Evolutionary conservation across 2,329 filamentous ascomycete species (phyloP).

Genomic region (Xylaria sp.): DNA sequence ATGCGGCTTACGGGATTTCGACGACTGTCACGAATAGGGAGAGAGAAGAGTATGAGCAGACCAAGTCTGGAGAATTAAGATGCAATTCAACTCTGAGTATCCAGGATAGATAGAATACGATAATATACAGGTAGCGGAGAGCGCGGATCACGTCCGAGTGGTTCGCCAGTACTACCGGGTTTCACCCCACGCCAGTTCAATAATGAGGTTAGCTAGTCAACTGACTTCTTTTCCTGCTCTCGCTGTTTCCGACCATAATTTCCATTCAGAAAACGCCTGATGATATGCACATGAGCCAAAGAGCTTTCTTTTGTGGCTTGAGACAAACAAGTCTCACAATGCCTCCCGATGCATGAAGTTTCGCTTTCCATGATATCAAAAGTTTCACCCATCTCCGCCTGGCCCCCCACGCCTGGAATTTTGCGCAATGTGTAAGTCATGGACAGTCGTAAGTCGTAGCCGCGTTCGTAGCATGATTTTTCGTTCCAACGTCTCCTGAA

Average conservation of each 20-base stretch:
- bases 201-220: neutral
- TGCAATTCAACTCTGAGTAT: neutral
- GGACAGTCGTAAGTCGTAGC: constrained; percentile 33
- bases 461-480: constrained; percentile 11
- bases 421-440: constrained; percentile 14
- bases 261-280: constrained; percentile 19
- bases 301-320: constrained; percentile 16
- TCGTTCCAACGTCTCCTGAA: neutral
- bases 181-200: constrained; percentile 3
- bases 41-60: neutral
- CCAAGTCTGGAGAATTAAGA: neutral
- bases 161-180: neutral
- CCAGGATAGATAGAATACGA: neutral
- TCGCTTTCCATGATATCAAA: constrained; percentile 13
- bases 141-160: constrained; percentile 5
- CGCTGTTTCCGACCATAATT: neutral
- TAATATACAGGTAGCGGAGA: constrained; percentile 16
- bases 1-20: neutral
- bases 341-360: constrained; percentile 10
- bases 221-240: neutral
- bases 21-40: neutral
- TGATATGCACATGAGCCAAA: constrained; percentile 20
- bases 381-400: constrained; percentile 14
- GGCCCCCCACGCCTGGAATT: constrained; percentile 11
- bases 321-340: constrained; percentile 19